Evolutionary conservation across 2,329 filamentous ascomycete species (phyloP).

Genomic region (Microsporum canis): DNA sequence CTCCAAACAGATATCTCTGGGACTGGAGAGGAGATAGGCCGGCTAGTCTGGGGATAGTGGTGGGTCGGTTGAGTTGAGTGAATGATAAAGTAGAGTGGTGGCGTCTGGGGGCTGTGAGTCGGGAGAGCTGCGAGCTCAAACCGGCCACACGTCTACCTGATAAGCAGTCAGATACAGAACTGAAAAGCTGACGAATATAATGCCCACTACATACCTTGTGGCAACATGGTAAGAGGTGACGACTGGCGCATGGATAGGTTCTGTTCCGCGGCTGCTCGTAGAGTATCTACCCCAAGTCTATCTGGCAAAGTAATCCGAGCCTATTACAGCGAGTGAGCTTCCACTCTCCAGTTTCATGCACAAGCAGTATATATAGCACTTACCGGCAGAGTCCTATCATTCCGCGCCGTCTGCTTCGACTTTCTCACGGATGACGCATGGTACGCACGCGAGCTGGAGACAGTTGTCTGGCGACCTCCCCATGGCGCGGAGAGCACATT

Average conservation of each 20-base stretch:
- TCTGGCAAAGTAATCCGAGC: constrained; percentile 2
- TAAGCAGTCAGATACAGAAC: constrained; percentile 17
- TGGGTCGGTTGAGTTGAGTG: constrained; percentile 20
- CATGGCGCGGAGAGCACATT: constrained; percentile 28
- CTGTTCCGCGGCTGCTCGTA: constrained; percentile 9
- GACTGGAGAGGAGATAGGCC: constrained; percentile 25
- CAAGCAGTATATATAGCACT: background rate
- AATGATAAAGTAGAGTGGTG: constrained; percentile 26
- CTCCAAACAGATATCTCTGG: constrained; percentile 31
- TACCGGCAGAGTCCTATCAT: background rate
- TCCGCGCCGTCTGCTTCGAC: background rate
- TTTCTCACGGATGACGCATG: background rate
- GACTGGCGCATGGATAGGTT: constrained; percentile 6
- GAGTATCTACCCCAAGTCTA: constrained; percentile 3
- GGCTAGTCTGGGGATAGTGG: constrained; percentile 16
- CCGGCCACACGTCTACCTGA: constrained; percentile 15
- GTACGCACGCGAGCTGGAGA: constrained; percentile 1
- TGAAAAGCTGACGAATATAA: background rate
- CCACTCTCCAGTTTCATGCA: background rate
- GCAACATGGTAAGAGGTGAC: background rate
- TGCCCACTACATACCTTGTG: background rate
- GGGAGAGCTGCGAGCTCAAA: constrained; percentile 15
- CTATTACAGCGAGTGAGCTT: background rate
- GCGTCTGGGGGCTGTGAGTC: constrained; percentile 16
- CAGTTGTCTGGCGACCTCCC: constrained; percentile 18